Evolutionary conservation across 2,329 filamentous ascomycete genomes (phyloP), one percentile per base, ranked within the genome.

Genomic region (Talaromyces sp.): DNA sequence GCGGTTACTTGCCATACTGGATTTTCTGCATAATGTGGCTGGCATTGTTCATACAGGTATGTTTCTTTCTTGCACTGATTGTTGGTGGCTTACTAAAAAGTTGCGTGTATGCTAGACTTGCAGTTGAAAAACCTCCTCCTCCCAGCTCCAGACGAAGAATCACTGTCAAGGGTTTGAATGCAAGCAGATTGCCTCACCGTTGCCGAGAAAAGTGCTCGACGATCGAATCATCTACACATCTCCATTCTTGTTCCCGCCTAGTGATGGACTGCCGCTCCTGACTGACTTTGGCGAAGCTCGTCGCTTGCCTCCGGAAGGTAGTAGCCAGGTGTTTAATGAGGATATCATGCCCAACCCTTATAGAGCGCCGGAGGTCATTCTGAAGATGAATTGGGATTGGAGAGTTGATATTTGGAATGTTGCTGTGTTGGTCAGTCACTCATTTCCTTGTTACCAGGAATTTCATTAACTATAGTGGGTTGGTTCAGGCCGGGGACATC

Each of bases 121-220:
- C 81, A 80, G 66, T 76, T 78, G 2, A 78, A 81, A 64, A 84
- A 84, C 54, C 79, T 84, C 45, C 79, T 84, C 74, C 74, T 82
- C 38, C 72, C 73, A 4, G 77, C 80, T 38, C 17, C 38, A n/a
- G 54, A 65, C 0, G 78, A 82, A 60, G 72, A 80, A 56, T 77
- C 77, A 0, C 79, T 82, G 47, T 69, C 11, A 25, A 66, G 73
- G 73, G 1, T 80, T 83, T 27, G 78, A 80, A 67, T 64, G 81
- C 22, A 64, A 74, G 4, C 81, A 84, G 63, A 67, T 81, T 1
- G 36, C 72, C 2, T 17, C 70, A 4, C 82, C 82, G 0, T 74
- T 64, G 22, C 79, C 81, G 0, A 73, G 81, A 13, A 85, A 84
- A 62, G 67, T 76, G 17, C 49, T 63, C 5, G 22, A 19, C 2